These are phyloP conservation scores for Eimeria sp. DNA, from an alignment of 169 alveolate genomes.

Conservation along the genomic window DNA sequence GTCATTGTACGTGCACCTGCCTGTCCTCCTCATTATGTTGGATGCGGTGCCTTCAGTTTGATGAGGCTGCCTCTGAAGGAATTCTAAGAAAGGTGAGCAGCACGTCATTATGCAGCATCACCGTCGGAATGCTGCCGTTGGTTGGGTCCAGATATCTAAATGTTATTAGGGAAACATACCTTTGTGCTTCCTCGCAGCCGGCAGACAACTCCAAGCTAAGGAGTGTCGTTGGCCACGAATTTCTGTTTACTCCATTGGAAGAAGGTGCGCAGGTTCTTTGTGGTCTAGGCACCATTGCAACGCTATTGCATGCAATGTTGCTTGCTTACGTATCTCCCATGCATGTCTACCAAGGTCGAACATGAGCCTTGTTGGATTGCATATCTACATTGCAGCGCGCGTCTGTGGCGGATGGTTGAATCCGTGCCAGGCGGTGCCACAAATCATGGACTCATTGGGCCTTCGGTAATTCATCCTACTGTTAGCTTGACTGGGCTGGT, in stretches of 20 bases:
- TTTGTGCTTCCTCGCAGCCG: constrained; percentile 42
- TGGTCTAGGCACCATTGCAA: background rate
- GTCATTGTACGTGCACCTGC: too few relatives aligned
- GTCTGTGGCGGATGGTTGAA: background rate
- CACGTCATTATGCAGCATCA: background rate
- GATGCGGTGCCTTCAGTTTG: constrained; percentile 54
- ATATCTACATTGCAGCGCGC: background rate
- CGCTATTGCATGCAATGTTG: background rate
- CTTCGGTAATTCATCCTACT: background rate
- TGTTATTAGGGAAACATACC: background rate
- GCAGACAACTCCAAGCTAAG: constrained; percentile 68
- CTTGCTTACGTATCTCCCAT: background rate
- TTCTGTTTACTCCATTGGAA: constrained; percentile 57
- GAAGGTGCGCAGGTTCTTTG: constrained; percentile 22
- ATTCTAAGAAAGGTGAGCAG: constrained; percentile 50
- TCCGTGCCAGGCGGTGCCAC: background rate
- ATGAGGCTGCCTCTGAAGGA: constrained; percentile 50
- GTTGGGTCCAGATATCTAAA: background rate
- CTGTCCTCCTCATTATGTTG: background rate
- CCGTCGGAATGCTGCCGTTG: background rate
- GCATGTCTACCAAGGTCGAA: background rate
- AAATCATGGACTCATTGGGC: background rate
- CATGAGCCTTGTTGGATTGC: background rate
- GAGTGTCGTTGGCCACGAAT: constrained; percentile 37
- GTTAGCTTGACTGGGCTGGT: background rate